phyloP scores from a whole-genome alignment of 176 grass and related monocot species.

The Dactylis glomerata region DNA sequence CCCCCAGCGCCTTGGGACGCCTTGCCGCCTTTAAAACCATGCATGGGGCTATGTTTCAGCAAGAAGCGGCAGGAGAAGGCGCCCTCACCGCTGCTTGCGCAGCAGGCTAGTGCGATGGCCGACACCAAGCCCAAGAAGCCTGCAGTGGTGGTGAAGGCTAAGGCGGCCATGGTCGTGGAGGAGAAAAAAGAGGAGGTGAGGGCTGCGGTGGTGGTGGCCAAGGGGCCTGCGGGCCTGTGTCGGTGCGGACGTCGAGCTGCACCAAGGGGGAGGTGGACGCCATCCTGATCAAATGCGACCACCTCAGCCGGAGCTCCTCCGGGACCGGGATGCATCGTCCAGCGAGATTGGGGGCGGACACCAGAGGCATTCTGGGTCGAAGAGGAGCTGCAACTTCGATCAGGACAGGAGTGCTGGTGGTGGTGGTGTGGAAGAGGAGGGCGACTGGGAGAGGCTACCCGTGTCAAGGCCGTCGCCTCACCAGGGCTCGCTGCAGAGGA shows the following conservation, averaged over 20 bases:
- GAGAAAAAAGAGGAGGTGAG: slow-evolving; percentile 33
- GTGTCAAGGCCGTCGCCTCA: slow-evolving; percentile 62
- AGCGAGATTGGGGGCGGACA: slow-evolving; percentile 32
- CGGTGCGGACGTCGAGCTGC: slow-evolving; percentile 79
- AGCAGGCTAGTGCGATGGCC: neutral
- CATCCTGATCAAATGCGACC: slow-evolving; percentile 84
- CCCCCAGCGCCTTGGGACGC: no score
- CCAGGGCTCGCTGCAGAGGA: slow-evolving; percentile 62
- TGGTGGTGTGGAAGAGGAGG: slow-evolving; percentile 41
- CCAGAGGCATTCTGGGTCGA: slow-evolving; percentile 68
- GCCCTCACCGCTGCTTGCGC: neutral
- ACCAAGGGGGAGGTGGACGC: slow-evolving; percentile 86
- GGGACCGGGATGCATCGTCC: slow-evolving; percentile 50
- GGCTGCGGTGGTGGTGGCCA: neutral
- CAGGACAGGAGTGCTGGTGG: slow-evolving; percentile 38
- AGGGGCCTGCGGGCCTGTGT: slow-evolving; percentile 23
- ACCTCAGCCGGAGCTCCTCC: slow-evolving; percentile 81
- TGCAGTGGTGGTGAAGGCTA: slow-evolving; percentile 15
- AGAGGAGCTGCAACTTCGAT: slow-evolving; percentile 91
- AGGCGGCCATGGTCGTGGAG: neutral
- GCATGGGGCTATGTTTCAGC: slow-evolving; percentile 97
- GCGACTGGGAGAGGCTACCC: slow-evolving; percentile 36
- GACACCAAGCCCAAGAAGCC: neutral
- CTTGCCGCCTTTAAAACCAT: no score
- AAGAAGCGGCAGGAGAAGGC: slow-evolving; percentile 48